Base-by-base conservation (phyloP, 2,329 filamentous ascomycete genomes). In the Alternaria triticina region DNA sequence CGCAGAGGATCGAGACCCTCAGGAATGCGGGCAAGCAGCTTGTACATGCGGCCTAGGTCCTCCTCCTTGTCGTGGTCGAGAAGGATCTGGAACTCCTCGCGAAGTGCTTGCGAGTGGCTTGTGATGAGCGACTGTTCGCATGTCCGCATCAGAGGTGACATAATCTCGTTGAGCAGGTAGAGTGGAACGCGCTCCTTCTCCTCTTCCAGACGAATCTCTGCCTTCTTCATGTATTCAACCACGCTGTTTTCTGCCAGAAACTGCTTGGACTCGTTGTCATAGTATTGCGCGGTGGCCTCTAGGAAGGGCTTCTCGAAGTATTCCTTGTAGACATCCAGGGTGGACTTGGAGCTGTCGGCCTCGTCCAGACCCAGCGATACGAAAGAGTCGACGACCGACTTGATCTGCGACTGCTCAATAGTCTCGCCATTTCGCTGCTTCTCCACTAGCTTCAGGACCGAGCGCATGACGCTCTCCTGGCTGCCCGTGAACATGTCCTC, bases 191-290 rank as follows among this genome's bases (percentile, higher is more conserved):
- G 92, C 77, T 95, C 93, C 82, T 97, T 96, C 81, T 99, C 96
- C 81, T 99, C 96, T 8, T 93, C 89, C 64, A 99, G 83, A 30
- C 96, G 90, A 45, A 89, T 83, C 82, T 98, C 95, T 1, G 96
- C 96, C 87, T 99, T 99, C 86, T 98, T 98, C 96, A 99, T 98
- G 82, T 98, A 99, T 77, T 99, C 96, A 33, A 99, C 94, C 5
- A 99, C 94, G 67, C 92, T 97, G 79, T 99, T 99, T 80, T 98
- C 95, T 11, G 94, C 92, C 33, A 99, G 89, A 77, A 99, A 99
- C 67, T 94, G 91, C 73, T 93, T 93, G 20, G 96, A 98, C 80
- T 99, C 96, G 49, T 91, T 90, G 72, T 93, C 87, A 80, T 99
- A 99, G 82, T 97, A 99, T 28, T 86, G 83, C 72, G 88, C 89